Base-by-base conservation (phyloP, 2,329 filamentous ascomycete species). In the Akanthomyces uredinophilus region DNA sequence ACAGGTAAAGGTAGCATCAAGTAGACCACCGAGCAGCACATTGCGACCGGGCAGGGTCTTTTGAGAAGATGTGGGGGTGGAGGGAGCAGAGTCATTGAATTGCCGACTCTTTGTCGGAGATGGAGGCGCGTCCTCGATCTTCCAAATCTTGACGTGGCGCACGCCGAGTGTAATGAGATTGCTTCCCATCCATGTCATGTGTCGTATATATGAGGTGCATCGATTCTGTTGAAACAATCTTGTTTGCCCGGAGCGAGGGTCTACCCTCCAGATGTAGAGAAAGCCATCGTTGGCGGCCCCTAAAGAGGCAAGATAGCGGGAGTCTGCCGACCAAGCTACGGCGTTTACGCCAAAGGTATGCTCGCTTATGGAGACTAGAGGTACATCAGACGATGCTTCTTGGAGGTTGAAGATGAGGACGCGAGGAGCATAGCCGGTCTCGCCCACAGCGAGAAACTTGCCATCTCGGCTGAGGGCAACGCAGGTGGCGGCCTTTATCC, bases 91-190 rank as follows among this genome's bases (percentile, higher is more conserved):
- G 53, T 86, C 84, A 55, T 73, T 68, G 22, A 76, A 71, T 63
- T 85, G 82, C 65, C 82, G 84, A 70, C 83, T 74, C 71, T 91
- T 91, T 10, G 82, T 78, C 1, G 90, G 88, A 24, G 89, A 89
- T 5, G 77, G 76, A 20, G 81, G 62, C 70, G 69, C 77, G 29
- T 94, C 91, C 41, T 95, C 90, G 13, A 95, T 83, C 67, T 88
- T 88, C 95, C 95, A 99, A 56, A 96, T 84, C 75, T 97, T 98
- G 73, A 97, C 86, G 76, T 97, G 94, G 29, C 95, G 87, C 57
- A 95, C 89, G 16, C 95, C 95, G 27, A 95, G 85, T 65, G 94
- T 97, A 63, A 99, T 81, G 58, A 99, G 81, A 67, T 78, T 90
- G 67, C 83, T 89, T 13, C 93, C 93, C 75, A 97, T 86, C 94